Conservation (phyloP, 495 filamentous ascomycete genomes). For the Tetracladium setigerum region DNA sequence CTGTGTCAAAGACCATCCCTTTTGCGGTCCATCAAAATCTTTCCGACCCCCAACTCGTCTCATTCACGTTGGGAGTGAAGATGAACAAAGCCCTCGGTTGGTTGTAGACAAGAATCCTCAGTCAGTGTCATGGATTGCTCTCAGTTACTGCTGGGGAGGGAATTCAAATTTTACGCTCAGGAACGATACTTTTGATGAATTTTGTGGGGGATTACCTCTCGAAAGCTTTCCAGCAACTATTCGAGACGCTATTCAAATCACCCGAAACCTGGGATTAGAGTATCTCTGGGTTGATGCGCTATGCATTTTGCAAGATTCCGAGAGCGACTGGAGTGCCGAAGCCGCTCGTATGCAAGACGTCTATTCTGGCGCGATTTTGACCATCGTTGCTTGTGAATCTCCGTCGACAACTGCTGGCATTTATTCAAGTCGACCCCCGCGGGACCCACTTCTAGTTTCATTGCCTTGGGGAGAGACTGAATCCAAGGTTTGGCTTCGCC, state of each 20-base stretch:
- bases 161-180: constrained; percentile 9
- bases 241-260: constrained; percentile 19
- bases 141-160: constrained; percentile 16
- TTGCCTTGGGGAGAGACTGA: constrained; percentile 5
- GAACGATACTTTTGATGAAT: not conserved
- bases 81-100: not conserved
- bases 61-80: constrained; percentile 8
- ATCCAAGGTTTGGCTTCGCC: constrained; percentile 9
- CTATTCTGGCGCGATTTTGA: constrained; percentile 17
- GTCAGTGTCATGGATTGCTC: constrained; percentile 8
- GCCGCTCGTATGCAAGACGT: constrained; percentile 17
- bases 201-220: constrained; percentile 4
- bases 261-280: constrained; percentile 13
- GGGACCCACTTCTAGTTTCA: constrained; percentile 10
- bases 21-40: constrained; percentile 4
- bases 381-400: constrained; percentile 20
- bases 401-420: constrained; percentile 14
- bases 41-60: constrained; percentile 9
- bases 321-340: constrained; percentile 18
- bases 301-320: constrained; percentile 21
- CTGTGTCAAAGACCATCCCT: constrained; percentile 7
- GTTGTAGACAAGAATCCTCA: constrained; percentile 3
- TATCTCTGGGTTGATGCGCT: constrained; percentile 31
- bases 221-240: constrained; percentile 15
- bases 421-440: constrained; percentile 4